These are phyloP conservation scores for Bryum argenteum DNA, from an alignment of 225 moss, liverwort and hornwort species.

Conservation along the genomic window DNA sequence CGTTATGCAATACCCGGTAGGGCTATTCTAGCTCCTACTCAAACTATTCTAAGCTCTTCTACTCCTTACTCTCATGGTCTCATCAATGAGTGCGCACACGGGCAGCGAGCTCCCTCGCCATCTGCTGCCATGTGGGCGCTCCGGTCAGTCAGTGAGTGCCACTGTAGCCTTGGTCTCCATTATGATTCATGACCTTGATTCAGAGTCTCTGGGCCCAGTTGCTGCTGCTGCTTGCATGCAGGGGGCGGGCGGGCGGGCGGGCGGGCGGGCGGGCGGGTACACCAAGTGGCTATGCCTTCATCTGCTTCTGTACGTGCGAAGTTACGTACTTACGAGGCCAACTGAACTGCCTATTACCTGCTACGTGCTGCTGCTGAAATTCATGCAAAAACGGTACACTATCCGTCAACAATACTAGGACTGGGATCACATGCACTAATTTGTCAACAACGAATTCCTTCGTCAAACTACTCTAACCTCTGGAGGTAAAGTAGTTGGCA, in stretches of 20 bases:
- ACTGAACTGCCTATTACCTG: not conserved
- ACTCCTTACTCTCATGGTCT: too few relatives aligned
- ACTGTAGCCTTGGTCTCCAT: not conserved
- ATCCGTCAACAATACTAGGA: too few relatives aligned
- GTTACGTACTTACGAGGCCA: not conserved
- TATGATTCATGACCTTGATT: not conserved
- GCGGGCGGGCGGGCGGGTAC: not conserved
- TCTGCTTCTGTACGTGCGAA: constrained; percentile 16
- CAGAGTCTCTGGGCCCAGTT: constrained; percentile 1
- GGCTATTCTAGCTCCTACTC: too few relatives aligned
- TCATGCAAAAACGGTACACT: too few relatives aligned
- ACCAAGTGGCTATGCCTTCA: not conserved
- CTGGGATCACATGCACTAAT: too few relatives aligned
- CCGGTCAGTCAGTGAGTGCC: not conserved
- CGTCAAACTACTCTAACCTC: too few relatives aligned
- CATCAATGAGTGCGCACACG: constrained; percentile 11
- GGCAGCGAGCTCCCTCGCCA: not conserved
- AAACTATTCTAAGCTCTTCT: not conserved
- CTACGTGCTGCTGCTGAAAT: not conserved
- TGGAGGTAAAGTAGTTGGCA: too few relatives aligned
- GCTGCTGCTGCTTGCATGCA: constrained; percentile 20
- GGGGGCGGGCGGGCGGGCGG: not conserved
- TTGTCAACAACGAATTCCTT: too few relatives aligned
- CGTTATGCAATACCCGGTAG: not conserved
- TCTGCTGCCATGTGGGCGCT: constrained; percentile 13